phyloP scores from a whole-genome alignment of 345 rosid species.

The Acer negundo region DNA sequence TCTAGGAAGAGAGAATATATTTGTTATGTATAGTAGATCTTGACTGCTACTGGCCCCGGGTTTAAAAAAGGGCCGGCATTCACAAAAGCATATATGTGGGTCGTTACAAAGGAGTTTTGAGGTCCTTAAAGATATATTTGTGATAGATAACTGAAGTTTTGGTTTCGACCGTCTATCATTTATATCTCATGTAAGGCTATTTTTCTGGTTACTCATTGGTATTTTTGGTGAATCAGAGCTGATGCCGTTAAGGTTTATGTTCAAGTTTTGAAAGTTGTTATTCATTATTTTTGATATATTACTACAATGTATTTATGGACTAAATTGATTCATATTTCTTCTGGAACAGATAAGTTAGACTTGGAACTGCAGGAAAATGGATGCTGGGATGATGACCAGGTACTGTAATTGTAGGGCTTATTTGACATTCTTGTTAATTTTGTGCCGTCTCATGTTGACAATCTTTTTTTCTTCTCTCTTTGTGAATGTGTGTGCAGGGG shows the following conservation, averaged over 20 bases:
- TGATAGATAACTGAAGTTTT: no score
- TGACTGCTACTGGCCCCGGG: no score
- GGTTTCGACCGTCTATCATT: not conserved
- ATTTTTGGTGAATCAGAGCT: not conserved
- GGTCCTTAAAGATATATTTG: no score
- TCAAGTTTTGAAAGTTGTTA: no score
- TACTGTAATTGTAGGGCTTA: conserved; percentile 39
- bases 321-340: conserved; percentile 10
- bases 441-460: not conserved
- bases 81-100: no score
- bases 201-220: not conserved
- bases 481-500: not conserved
- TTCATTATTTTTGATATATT: not conserved
- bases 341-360: conserved; percentile 28
- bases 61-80: no score
- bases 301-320: not conserved
- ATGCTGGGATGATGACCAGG: conserved; percentile 22
- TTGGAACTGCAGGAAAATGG: conserved; percentile 33
- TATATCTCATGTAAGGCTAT: not conserved
- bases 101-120: no score
- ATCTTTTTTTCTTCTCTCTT: not conserved
- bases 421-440: conserved; percentile 18
- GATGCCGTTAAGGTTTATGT: not conserved
- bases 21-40: no score
- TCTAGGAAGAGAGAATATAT: no score